phyloP scores from a whole-genome alignment of 192 early-diverging fungal genomes.

The Backusella luteola region DNA sequence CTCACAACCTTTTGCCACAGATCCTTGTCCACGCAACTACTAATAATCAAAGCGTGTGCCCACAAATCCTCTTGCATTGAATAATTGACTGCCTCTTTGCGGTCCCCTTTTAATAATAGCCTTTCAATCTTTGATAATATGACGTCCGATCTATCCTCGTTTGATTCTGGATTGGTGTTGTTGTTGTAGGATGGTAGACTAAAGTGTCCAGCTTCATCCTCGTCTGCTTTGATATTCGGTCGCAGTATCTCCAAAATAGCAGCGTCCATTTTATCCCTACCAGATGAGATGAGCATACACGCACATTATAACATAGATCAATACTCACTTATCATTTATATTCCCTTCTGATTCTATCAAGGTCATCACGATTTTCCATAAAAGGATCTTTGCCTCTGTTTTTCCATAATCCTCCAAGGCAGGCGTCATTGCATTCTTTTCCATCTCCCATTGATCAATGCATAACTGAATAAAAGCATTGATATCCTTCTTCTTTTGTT shows the following conservation, averaged over 20 bases:
- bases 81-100: slow-evolving; percentile 49
- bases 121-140: slow-evolving; percentile 59
- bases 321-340: slow-evolving; percentile 52
- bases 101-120: slow-evolving; percentile 59
- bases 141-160: slow-evolving; percentile 19
- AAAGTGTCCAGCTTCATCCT: slow-evolving; percentile 29
- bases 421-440: not conserved
- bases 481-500: slow-evolving; percentile 51
- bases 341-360: slow-evolving; percentile 63
- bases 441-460: slow-evolving; percentile 21
- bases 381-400: slow-evolving; percentile 31
- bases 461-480: slow-evolving; percentile 38
- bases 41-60: slow-evolving; percentile 88
- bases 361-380: slow-evolving; percentile 65
- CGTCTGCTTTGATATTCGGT: slow-evolving; percentile 11
- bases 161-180: not conserved
- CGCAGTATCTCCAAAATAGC: slow-evolving; percentile 45
- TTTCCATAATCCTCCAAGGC: slow-evolving; percentile 1
- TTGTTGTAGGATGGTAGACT: slow-evolving; percentile 36
- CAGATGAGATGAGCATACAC: not conserved
- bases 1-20: slow-evolving; percentile 78
- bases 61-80: slow-evolving; percentile 60
- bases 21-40: slow-evolving; percentile 82
- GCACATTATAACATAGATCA: no score
- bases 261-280: slow-evolving; percentile 44